Conservation (phyloP, 2,329 filamentous ascomycete genomes). For the Pseudopyrenochaeta lycopersici region DNA sequence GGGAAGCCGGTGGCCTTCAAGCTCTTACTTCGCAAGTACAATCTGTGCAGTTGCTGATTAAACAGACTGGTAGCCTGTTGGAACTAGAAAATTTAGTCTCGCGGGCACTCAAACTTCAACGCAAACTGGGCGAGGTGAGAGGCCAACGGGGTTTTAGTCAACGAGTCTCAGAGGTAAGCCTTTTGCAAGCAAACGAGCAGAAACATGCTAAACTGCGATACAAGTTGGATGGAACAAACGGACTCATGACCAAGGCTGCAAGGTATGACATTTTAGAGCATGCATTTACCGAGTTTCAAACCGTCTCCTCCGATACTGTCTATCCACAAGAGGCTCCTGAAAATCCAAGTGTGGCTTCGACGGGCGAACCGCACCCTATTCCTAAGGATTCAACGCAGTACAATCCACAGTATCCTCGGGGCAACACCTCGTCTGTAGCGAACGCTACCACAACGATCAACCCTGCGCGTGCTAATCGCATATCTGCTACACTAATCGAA, state of each 20-base stretch:
- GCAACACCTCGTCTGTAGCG: not conserved
- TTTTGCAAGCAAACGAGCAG: constrained; percentile 9
- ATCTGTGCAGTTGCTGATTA: constrained; percentile 12
- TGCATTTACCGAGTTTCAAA: constrained; percentile 7
- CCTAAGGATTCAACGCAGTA: not conserved
- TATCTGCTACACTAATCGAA: constrained; percentile 12
- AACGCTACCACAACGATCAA: constrained; percentile 11
- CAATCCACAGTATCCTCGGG: not conserved
- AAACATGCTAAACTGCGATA: constrained; percentile 1
- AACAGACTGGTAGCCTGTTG: constrained; percentile 14
- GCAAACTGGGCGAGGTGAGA: constrained; percentile 14
- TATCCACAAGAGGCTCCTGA: not conserved
- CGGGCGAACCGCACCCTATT: not conserved
- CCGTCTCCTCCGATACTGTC: not conserved
- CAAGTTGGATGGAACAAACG: not conserved
- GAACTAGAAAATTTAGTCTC: constrained; percentile 19
- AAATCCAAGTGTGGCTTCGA: not conserved
- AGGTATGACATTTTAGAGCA: constrained; percentile 22
- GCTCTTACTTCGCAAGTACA: constrained; percentile 14
- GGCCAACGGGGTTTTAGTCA: constrained; percentile 12
- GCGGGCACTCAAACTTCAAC: constrained; percentile 12
- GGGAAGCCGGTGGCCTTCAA: constrained; percentile 22
- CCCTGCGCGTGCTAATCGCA: constrained; percentile 20
- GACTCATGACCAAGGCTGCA: constrained; percentile 12
- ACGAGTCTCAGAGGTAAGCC: constrained; percentile 12